Base-by-base conservation (phyloP, 352 stramenopile genomes). In the Phytophthora kernoviae region DNA sequence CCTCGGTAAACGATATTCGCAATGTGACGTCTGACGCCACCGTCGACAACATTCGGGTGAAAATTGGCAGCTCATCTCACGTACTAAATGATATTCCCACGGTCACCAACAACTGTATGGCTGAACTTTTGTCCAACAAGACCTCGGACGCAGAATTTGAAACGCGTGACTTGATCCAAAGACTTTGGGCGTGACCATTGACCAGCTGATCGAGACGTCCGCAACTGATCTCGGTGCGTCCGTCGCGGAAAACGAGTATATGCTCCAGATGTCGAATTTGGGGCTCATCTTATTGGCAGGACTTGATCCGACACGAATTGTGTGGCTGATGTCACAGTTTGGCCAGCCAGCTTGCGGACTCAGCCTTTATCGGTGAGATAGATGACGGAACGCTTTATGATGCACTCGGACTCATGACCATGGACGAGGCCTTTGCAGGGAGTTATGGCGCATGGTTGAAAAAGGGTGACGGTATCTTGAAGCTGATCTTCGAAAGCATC, bases 301-400 rank as follows among this genome's bases (percentile, higher is more conserved):
- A 15, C 68, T 87, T 12, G 75, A 87, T 42, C 75, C 77, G 0
- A 85, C 65, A 5, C 74, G 77, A 5, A 65, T 87, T 24, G 51
- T 73, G 1, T 66, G 52, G 22, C 65, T 87, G 61, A 62, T 70
- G 0, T 71, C 74, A n/a, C 73, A 81, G 60, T 87, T 80, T 44
- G 69, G 83, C 11, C 72, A 87, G 62, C 77, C 77, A 5, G 78
- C 81, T 71, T 80, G n/a, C n/a, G n/a, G n/a, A n/a, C n/a, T n/a
- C n/a, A n/a, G n/a, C n/a, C n/a, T n/a, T n/a, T 44, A 44, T 84
- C 11, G 72, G 75, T 8, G 66, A 82, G 42, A 74, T 87, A 27
- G 77, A 84, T 21, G 70, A 80, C 21, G 77, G 77, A 1, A 58
- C 51, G 0, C 39, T 75, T 1, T 63, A 73, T 2, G 47, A 77